Base-by-base conservation (phyloP, 345 rosid genomes). In the Lepidium aucheri region DNA sequence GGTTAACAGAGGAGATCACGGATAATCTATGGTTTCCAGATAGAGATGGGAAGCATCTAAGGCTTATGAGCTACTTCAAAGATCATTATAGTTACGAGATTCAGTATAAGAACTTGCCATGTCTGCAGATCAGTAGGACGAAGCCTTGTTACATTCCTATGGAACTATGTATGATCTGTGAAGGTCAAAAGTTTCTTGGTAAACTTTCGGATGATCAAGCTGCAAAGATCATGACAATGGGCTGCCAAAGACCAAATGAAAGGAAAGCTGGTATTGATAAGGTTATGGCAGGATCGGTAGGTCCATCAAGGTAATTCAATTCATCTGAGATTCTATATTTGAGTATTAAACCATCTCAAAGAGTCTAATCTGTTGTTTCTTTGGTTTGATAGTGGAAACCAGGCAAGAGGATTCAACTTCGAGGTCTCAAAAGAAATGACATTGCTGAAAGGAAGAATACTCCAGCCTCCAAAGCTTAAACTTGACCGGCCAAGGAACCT, bases 111-210 rank as follows among this genome's bases (percentile, higher is more conserved):
- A 81, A 85, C 77, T 76, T 93, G 82, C 98, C 98, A 0, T 93
- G 97, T 76, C 77, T 93, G 67, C 98, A 90, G 81, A 83, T 85
- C 18, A 88, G 97, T 78, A 83, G 96, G 81, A 85, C 89, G 35
- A 93, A 84, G 53, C 94, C 97, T 14, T 93, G 97, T 76, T 93
- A 93, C 80, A 91, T 93, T 74, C 97, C 98, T 11, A 90, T 90
- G 96, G 98, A 93, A 61, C 89, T 93, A 14, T 93, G 98, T 62
- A 81, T 90, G 79, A 90, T 93, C 33, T 88, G 98, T 65, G 98
- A 93, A 80, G 98, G 98, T 28, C 98, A 93, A 80, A 93, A 90
- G 70, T 93, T 93, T 83, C 96, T 93, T 5, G 98, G 98, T 24
- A 93, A 90, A 77, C 92, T 93, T 34, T 86, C 98, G 0, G 98